Evolutionary conservation across 768 basidiomycete species (phyloP).

Genomic region (Tricholoma saponaceum): DNA sequence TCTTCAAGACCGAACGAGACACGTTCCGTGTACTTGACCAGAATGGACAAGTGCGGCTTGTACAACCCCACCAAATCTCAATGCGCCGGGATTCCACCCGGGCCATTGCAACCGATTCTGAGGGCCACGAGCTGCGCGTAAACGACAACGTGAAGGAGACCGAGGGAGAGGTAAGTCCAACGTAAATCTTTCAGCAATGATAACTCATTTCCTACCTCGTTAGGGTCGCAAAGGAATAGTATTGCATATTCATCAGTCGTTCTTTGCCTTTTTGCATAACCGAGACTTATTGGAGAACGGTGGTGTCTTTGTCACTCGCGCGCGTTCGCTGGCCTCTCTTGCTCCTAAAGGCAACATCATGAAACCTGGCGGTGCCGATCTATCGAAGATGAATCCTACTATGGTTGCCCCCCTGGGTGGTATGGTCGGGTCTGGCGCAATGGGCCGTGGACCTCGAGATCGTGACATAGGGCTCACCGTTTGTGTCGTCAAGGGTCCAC

Average conservation of each 20-base stretch:
- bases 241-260: slow-evolving; percentile 90
- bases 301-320: slow-evolving; percentile 91
- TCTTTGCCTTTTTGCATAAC: slow-evolving; percentile 92
- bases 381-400: slow-evolving; percentile 91
- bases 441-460: slow-evolving; percentile 79
- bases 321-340: slow-evolving; percentile 75
- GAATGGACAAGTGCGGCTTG: slow-evolving; percentile 81
- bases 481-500: slow-evolving; percentile 77
- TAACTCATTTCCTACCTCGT: slow-evolving; percentile 6
- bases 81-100: slow-evolving; percentile 80
- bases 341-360: slow-evolving; percentile 80
- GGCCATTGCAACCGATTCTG: slow-evolving; percentile 86
- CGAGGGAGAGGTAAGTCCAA: slow-evolving; percentile 70
- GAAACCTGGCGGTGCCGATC: slow-evolving; percentile 58
- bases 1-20: slow-evolving; percentile 95
- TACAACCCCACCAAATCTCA: slow-evolving; percentile 92
- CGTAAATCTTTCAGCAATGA: not conserved
- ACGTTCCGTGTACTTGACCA: slow-evolving; percentile 96
- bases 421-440: slow-evolving; percentile 75
- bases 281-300: slow-evolving; percentile 88
- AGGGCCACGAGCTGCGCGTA: slow-evolving; percentile 80
- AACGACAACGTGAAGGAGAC: slow-evolving; percentile 93
- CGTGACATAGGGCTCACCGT: slow-evolving; percentile 78
- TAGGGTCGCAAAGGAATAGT: slow-evolving; percentile 86
- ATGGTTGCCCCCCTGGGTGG: slow-evolving; percentile 61